Evolutionary conservation across 2,329 filamentous ascomycete species (phyloP).

Genomic region (Penicillium vulpinum): DNA sequence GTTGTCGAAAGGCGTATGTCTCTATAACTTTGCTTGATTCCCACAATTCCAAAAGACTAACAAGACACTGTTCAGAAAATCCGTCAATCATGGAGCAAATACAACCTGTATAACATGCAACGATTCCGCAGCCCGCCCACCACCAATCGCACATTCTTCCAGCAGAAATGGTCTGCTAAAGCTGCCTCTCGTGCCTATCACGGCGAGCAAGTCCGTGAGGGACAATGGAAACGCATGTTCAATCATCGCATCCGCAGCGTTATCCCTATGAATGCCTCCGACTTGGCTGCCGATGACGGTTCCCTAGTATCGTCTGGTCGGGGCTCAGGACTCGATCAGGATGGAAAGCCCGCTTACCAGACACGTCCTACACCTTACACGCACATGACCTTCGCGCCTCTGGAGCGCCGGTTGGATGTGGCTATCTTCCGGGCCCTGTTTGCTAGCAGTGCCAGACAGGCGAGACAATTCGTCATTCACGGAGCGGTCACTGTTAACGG

Average conservation of each 20-base stretch:
- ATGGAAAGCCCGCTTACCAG: slow-evolving; percentile 25
- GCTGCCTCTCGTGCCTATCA: slow-evolving; percentile 82
- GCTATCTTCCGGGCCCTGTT: slow-evolving; percentile 92
- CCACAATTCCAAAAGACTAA: slow-evolving; percentile 5
- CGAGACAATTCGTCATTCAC: slow-evolving; percentile 90
- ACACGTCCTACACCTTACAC: slow-evolving; percentile 73
- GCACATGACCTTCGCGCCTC: slow-evolving; percentile 90
- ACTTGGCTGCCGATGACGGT: slow-evolving; percentile 79
- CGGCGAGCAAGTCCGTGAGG: slow-evolving; percentile 89
- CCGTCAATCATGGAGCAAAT: slow-evolving; percentile 95
- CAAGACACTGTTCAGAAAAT: slow-evolving; percentile 65
- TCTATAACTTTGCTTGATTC: not conserved
- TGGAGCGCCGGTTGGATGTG: slow-evolving; percentile 90
- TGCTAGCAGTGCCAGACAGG: slow-evolving; percentile 88
- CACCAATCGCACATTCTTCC: slow-evolving; percentile 73
- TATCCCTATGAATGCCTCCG: slow-evolving; percentile 77
- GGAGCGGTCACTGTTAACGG: slow-evolving; percentile 95
- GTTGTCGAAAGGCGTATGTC: slow-evolving; percentile 43
- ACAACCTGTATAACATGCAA: slow-evolving; percentile 87
- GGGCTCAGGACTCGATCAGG: slow-evolving; percentile 66
- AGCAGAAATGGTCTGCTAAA: slow-evolving; percentile 97
- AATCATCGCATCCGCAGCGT: slow-evolving; percentile 76
- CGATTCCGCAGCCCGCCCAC: slow-evolving; percentile 52
- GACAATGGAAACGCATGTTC: slow-evolving; percentile 94
- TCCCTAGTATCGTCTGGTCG: slow-evolving; percentile 79